A percentile compares a stretch with the other conserved stretches of the same genome.
These are phyloP conservation scores for Golubevia sp. DNA, from an alignment of 1,284 basidiomycete genomes.

Conservation along the genomic window DNA sequence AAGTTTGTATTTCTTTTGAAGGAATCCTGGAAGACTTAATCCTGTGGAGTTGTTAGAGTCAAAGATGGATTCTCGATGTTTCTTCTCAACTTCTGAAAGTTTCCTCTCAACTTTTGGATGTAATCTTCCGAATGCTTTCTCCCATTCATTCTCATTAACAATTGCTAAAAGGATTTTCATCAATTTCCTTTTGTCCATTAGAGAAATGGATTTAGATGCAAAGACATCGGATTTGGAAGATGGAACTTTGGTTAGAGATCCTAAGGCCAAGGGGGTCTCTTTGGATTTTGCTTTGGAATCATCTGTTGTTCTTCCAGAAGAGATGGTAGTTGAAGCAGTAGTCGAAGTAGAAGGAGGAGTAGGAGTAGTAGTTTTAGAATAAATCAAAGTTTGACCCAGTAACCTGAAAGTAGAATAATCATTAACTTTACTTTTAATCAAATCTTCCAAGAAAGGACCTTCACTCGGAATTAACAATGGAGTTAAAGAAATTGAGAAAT, in stretches of 20 bases:
- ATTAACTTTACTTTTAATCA: slow-evolving; percentile 83
- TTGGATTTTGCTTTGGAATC: neutral
- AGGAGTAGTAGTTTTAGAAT: too few species aligned
- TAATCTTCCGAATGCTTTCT: slow-evolving; percentile 60
- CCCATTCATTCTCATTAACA: slow-evolving; percentile 70
- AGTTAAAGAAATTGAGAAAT: slow-evolving; percentile 82
- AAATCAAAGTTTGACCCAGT: slow-evolving; percentile 66
- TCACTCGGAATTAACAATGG: slow-evolving; percentile 81
- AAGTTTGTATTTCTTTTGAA: slow-evolving; percentile 71
- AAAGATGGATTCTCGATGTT: too few species aligned
- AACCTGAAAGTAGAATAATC: slow-evolving; percentile 88
- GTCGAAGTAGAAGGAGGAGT: too few species aligned
- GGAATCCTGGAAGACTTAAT: slow-evolving; percentile 66
- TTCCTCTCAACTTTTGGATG: slow-evolving; percentile 58
- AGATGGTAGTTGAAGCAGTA: too few species aligned
- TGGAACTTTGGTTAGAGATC: slow-evolving; percentile 68
- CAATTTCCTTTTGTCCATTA: slow-evolving; percentile 84
- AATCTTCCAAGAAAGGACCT: slow-evolving; percentile 78
- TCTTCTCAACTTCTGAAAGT: too few species aligned
- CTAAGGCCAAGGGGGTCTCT: slow-evolving; percentile 7
- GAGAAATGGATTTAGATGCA: slow-evolving; percentile 75
- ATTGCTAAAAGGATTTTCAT: slow-evolving; percentile 91
- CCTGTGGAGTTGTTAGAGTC: too few species aligned
- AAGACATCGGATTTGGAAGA: slow-evolving; percentile 92
- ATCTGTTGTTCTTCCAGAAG: too few species aligned